Base-by-base conservation (phyloP, 1,284 basidiomycete genomes). In the Termitomyces sp. region DNA sequence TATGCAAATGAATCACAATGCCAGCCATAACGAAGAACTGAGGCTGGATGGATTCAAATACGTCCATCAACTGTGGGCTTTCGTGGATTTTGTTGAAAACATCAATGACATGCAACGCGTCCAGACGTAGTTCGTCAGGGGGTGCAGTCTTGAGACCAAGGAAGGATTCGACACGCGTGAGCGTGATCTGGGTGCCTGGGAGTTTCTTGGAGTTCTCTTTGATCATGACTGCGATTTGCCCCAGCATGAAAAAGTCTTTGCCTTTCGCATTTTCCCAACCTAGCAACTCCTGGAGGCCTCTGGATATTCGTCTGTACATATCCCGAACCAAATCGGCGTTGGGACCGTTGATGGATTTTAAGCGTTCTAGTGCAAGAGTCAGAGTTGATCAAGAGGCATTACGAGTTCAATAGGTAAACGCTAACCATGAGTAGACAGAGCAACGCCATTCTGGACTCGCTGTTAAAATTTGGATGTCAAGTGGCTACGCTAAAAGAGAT, bases 401-500 rank as follows among this genome's bases (percentile, higher is more conserved):
- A 24, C 9, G 28, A 10, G 6, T 30, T 30, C 28, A 7, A 30
- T 30, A 30, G 7, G 7, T 31, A 30, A 19, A 28, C 26, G 53
- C 66, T 72, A 73, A 70, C 86, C 83, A 52, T 82, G 79, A 10
- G 82, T 76, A 2, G 81, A 81, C 37, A 87, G 73, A 1, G 85
- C 77, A 66, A 87, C 77, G 5, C 86, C 85, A 4, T 85, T 67
- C 67, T 88, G 86, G 11, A 87, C 84, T 39, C 84, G 75, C 83
- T 84, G 55, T n/a, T 35, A 33, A 46, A 24, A 14, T 58, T 18
- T 37, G 8, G 13, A 5, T 5, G 6, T 38, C 33, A 52, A 6
- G 6, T 30, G 28, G 28, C 4, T 28, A 16, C 1, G 11, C 7
- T 26, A 9, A 26, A 37, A n/a, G 24, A 1, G 10, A 28, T n/a